These are phyloP conservation scores for Plasmodium relictum DNA, from an alignment of 169 alveolate species.

Conservation along the genomic window DNA sequence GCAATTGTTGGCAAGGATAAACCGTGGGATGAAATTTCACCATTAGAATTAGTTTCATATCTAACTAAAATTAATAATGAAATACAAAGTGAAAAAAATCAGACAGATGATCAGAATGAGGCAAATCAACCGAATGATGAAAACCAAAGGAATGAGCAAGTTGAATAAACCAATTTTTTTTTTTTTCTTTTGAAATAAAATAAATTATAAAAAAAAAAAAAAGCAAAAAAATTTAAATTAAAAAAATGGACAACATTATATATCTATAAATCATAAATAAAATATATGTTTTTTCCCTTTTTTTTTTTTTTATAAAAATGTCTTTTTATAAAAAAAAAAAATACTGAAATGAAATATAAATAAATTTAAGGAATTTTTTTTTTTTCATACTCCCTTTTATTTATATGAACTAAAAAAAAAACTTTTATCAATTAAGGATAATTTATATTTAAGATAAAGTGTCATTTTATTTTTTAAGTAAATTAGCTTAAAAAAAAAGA, in stretches of 20 bases:
- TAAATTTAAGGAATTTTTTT: slow-evolving; percentile 22
- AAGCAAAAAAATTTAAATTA: background rate
- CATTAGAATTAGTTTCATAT: slow-evolving; percentile 24
- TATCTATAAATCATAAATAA: background rate
- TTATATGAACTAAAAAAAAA: slow-evolving; percentile 20
- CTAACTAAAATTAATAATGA: slow-evolving; percentile 47
- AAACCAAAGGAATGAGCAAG: slow-evolving; percentile 17
- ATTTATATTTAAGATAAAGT: slow-evolving; percentile 10
- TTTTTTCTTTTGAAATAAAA: background rate
- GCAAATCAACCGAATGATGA: background rate
- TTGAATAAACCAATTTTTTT: background rate
- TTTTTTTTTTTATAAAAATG: background rate
- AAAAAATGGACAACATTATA: background rate
- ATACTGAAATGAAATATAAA: slow-evolving; percentile 8
- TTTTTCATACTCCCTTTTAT: slow-evolving; percentile 7
- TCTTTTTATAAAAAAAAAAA: no score
- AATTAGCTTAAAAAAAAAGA: background rate
- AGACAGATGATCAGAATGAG: slow-evolving; percentile 21
- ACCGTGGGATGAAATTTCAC: slow-evolving; percentile 79
- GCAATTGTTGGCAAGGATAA: slow-evolving; percentile 88
- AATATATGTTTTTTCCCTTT: background rate
- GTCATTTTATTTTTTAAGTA: background rate
- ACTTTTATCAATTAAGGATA: slow-evolving; percentile 8
- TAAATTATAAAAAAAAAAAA: no score
- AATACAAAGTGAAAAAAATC: slow-evolving; percentile 7